Evolutionary conservation across 2,329 filamentous ascomycete genomes (phyloP).

Genomic region (Exophiala viscosa): DNA sequence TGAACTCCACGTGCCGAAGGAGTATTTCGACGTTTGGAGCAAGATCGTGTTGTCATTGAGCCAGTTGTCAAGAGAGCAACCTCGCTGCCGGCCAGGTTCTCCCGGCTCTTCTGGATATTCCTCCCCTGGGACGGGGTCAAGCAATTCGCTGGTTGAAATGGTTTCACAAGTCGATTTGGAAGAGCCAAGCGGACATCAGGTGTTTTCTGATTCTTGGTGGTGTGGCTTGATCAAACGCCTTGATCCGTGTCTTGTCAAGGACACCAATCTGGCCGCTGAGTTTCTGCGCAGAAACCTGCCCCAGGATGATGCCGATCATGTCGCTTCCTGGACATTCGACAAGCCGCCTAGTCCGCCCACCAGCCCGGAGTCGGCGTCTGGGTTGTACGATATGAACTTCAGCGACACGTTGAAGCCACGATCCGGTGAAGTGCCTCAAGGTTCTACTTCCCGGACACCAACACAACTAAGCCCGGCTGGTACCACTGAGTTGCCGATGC

Average conservation of each 20-base stretch:
- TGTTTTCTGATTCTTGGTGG: conserved; percentile 22
- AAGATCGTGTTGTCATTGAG: conserved; percentile 71
- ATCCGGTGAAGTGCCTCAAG: background rate
- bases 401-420: conserved; percentile 18
- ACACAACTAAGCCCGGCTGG: conserved; percentile 16
- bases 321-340: background rate
- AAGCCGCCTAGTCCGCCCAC: conserved; percentile 2
- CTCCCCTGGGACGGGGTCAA: conserved; percentile 7
- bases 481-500: conserved; percentile 47
- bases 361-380: background rate
- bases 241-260: conserved; percentile 18
- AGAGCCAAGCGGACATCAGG: conserved; percentile 1
- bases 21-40: conserved; percentile 87
- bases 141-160: conserved; percentile 17
- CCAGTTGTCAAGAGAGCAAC: conserved; percentile 19
- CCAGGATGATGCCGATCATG: conserved; percentile 6
- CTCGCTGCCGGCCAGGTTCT: conserved; percentile 5
- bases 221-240: conserved; percentile 15
- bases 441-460: conserved; percentile 11
- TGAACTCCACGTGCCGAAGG: conserved; percentile 89
- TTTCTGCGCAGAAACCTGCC: conserved; percentile 16
- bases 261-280: conserved; percentile 13
- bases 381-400: conserved; percentile 19
- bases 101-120: conserved; percentile 2
- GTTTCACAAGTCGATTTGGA: conserved; percentile 14